Base-by-base conservation (phyloP, 2,329 filamentous ascomycete genomes). In the Fusarium lyarnte region DNA sequence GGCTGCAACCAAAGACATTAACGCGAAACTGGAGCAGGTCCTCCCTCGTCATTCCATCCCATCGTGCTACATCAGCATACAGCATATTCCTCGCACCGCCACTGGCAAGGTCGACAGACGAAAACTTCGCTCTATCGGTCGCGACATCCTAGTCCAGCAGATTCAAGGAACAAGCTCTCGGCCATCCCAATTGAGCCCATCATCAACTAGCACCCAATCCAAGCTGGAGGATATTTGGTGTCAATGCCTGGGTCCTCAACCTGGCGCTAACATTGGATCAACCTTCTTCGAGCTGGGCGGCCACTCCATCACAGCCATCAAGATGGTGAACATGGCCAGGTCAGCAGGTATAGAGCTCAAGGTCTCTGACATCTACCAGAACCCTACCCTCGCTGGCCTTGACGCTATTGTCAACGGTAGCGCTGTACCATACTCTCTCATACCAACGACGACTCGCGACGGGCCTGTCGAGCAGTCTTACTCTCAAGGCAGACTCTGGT, bases 391-490 rank as follows among this genome's bases (percentile, higher is more conserved):
- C 4, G 42, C 16, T 41, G 38, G 36, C 1, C 65, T 68, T 14
- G 27, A 41, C 2, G 41, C 29, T 2, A 5, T 60, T 0, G 13
- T 66, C 12, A 59, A 19, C n/a, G 21, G 53, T 2, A 36, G 35
- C 5, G 12, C 36, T 10, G 11, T 51, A 6, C 19, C 62, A 5
- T 58, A 49, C 21, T 21, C 21, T 0, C 27, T 27, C 8, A 61
- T 68, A 6, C 43, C 49, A 8, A 31, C 14, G 14, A 8, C 23
- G 0, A n/a, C 9, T 21, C 25, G 29, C 3, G 11, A 41, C 0
- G 63, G 63, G 0, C 54, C 54, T 10, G 35, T 64, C 3, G 54
- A 70, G 11, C 64, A 70, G 41, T 70, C 67, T 3, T 69, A 38
- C 38, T 21, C 66, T 2, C 66, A 69, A 21, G 35, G 46, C 5